Evolutionary conservation across 331 rosid genomes (phyloP), one percentile per base, ranked within the genome.

Genomic region (Ulmus americana): DNA sequence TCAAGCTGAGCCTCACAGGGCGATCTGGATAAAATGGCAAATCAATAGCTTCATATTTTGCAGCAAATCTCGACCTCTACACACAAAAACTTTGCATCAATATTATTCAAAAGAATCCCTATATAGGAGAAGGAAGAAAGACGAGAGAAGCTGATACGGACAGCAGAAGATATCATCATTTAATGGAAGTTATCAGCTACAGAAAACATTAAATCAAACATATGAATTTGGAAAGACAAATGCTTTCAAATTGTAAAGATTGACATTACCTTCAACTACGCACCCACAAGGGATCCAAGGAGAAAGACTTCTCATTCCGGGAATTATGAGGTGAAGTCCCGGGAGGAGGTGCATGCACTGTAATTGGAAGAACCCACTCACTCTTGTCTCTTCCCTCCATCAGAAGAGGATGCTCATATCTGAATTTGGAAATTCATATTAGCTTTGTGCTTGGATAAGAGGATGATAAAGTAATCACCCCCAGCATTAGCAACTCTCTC

Each of bases 301-400:
- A 84, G 86, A 84, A 72, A 78, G 83, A 73, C 76, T 80, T 90
- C 39, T 82, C 95, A 45, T 49, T 82, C 72, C 91, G 84, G 67
- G 78, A 46, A 56, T 80, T 84, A 65, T 86, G 78, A 68, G 80
- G 39, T 15, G 79, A 68, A 56, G 81, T 47, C 59, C 76, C 82
- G 8, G 81, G 70, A 6, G 95, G 91, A 61, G 95, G 88, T 28
- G 97, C 95, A 76, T 84, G 95, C 56, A 94, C 97, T 11, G 83
- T 87, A 12, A 94, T 90, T 20, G 99, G 99, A 64, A 94, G 97
- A 72, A 85, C 71, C 99, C 99, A 94, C 66, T 94, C 99, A 59
- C 88, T 72, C 76, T 80, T 90, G 38, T 94, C 97, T 76, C 99
- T 87, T 69, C 90, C 86, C 75, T 87, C 97, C 40, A 87, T 76